Evolutionary conservation across 805 yeast genomes (phyloP).

Genomic region (Ogataea polymorpha): DNA sequence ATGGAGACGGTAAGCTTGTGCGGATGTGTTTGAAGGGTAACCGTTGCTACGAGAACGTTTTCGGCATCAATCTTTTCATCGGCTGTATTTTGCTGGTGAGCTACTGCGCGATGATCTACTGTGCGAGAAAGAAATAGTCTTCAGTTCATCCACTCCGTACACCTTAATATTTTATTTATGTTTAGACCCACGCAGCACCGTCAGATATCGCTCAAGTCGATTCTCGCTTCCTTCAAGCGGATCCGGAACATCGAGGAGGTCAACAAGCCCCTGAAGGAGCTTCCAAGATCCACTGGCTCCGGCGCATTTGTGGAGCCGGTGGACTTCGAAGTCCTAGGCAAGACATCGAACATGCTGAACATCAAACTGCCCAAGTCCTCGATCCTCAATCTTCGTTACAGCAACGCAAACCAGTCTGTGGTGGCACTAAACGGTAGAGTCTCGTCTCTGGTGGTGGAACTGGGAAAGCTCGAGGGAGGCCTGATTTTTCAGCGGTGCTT

Average conservation of each 20-base stretch:
- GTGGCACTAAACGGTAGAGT: slow-evolving; percentile 45
- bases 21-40: slow-evolving; percentile 42
- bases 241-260: slow-evolving; percentile 6
- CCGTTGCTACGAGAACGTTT: slow-evolving; percentile 48
- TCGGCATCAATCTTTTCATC: slow-evolving; percentile 37
- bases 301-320: slow-evolving; percentile 48
- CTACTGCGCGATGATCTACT: slow-evolving; percentile 14
- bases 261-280: slow-evolving; percentile 22
- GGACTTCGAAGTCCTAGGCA: slow-evolving; percentile 40
- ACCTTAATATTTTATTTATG: slow-evolving; percentile 5
- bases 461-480: slow-evolving; percentile 22
- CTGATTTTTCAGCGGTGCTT: slow-evolving; percentile 35
- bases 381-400: slow-evolving; percentile 34
- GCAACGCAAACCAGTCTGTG: slow-evolving; percentile 37
- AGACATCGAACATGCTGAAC: slow-evolving; percentile 37
- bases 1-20: slow-evolving; percentile 29
- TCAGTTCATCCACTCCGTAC: neutral
- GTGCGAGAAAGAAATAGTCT: neutral
- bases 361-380: slow-evolving; percentile 43
- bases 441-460: slow-evolving; percentile 28
- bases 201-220: slow-evolving; percentile 18
- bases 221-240: slow-evolving; percentile 12
- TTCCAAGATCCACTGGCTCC: slow-evolving; percentile 40
- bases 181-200: slow-evolving; percentile 10
- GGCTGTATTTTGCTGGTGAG: slow-evolving; percentile 29